phyloP scores from a whole-genome alignment of 306 rosid genomes.

The Cicer arietinum region DNA sequence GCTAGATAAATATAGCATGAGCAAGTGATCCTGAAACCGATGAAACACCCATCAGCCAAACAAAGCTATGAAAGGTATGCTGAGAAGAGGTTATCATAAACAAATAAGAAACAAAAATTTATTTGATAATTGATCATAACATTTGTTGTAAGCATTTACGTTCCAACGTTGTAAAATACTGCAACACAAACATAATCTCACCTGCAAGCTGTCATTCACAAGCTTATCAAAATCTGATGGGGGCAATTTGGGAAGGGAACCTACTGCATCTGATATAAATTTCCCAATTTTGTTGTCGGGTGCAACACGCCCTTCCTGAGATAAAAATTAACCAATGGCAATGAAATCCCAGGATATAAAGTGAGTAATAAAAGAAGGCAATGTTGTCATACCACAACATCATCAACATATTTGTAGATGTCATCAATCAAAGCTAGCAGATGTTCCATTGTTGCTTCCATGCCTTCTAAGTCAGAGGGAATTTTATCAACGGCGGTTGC shows the following conservation, averaged over 20 bases:
- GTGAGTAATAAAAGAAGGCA: background rate
- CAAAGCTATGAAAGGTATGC: background rate
- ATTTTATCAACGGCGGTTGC: constrained; percentile 80
- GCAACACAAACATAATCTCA: constrained; percentile 32
- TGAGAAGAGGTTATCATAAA: background rate
- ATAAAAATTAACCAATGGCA: constrained; percentile 28
- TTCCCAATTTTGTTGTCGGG: constrained; percentile 82
- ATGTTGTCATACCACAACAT: constrained; percentile 72
- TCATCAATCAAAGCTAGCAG: constrained; percentile 84
- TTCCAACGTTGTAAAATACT: background rate
- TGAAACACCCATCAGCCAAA: constrained; percentile 29
- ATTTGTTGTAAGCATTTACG: background rate
- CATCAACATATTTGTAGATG: constrained; percentile 87
- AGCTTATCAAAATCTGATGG: constrained; percentile 80
- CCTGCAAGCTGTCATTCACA: constrained; percentile 83
- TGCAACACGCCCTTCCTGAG: constrained; percentile 76
- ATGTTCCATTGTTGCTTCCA: constrained; percentile 95
- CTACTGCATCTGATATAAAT: constrained; percentile 69
- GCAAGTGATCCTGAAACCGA: constrained; percentile 75
- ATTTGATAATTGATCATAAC: background rate
- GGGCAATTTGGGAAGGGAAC: constrained; percentile 78
- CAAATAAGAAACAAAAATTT: constrained; percentile 2
- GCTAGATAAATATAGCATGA: constrained; percentile 82
- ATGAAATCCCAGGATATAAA: background rate
- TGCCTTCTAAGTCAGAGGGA: constrained; percentile 96